These are phyloP conservation scores for Fulvia fulva DNA, from an alignment of 2,329 filamentous ascomycete genomes.

Conservation along the genomic window DNA sequence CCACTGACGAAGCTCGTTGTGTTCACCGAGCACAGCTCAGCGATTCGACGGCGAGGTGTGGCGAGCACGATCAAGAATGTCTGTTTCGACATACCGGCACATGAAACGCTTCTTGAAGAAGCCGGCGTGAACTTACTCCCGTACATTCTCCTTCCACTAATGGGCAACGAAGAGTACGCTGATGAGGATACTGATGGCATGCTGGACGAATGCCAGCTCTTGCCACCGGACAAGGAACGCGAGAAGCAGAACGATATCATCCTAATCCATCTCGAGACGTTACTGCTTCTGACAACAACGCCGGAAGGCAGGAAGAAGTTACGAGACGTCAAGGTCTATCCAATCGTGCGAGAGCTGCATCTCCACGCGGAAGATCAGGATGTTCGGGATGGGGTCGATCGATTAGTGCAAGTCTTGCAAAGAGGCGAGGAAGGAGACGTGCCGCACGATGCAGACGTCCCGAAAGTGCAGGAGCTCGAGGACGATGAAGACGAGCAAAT, in stretches of 20 bases:
- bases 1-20: slow-evolving; percentile 89
- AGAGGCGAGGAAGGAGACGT: slow-evolving; percentile 65
- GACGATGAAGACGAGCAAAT: slow-evolving; percentile 31
- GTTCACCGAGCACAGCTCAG: slow-evolving; percentile 85
- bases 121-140: slow-evolving; percentile 77
- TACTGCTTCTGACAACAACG: slow-evolving; percentile 78
- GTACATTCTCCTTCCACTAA: slow-evolving; percentile 83
- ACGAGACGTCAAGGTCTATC: slow-evolving; percentile 77
- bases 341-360: slow-evolving; percentile 83
- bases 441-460: slow-evolving; percentile 33
- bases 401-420: slow-evolving; percentile 85
- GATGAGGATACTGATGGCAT: slow-evolving; percentile 83
- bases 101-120: slow-evolving; percentile 58
- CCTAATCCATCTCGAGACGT: slow-evolving; percentile 81
- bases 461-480: slow-evolving; percentile 42
- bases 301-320: slow-evolving; percentile 69
- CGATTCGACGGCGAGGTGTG: slow-evolving; percentile 86
- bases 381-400: slow-evolving; percentile 79
- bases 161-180: slow-evolving; percentile 80
- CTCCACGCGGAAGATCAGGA: slow-evolving; percentile 70
- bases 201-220: slow-evolving; percentile 83
- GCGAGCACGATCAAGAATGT: slow-evolving; percentile 93
- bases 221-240: slow-evolving; percentile 83
- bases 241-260: slow-evolving; percentile 74
- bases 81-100: slow-evolving; percentile 73